Base-by-base conservation (phyloP, 129 eudicot genomes). In the Sambucus nigra region DNA sequence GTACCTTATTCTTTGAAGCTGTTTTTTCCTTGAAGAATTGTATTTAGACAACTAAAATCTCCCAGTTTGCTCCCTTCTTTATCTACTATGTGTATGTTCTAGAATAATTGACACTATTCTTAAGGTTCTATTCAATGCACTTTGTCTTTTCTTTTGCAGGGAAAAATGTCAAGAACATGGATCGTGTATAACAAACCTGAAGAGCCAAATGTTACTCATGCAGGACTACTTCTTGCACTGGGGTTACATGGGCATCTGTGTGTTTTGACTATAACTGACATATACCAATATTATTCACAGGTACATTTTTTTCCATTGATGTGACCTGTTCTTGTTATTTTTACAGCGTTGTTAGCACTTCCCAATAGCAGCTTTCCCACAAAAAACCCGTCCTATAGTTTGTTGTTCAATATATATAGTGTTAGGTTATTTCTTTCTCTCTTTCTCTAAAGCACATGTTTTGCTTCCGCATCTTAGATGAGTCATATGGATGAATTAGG, bases 111-210 rank as follows among this genome's bases (percentile, higher is more conserved):
- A 44, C 55, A 13, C 9, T 27, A 53, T 47, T 21, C 53, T 35
- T 27, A 62, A 48, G 65, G 47, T 60, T 67, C 11, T 44, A 51
- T 60, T 28, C 59, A 49, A 71, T 44, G 57, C 40, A 39, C 57
- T 39, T 32, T 25, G 38, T 46, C 45, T 24, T 60, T 47, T 59
- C 13, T 27, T 51, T 69, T 71, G 47, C 79, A 85, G 99, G 95
- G 89, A 11, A 91, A 85, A 77, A 74, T 86, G 94, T 82, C 99
- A 53, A 82, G 95, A 70, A 86, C 99, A 53, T 91, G 99, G 99
- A 91, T 91, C 31, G 56, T 62, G 28, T 91, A 91, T 69, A 91
- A 91, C 71, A 85, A 76, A 71, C 95, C 99, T 0, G 88, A 82
- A 49, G 94, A 91, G 65, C 89, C 89, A 60, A 82, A 79, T 77